These are phyloP conservation scores for Wickerhamomyces bisporus DNA, from an alignment of 805 yeast species.

Conservation along the genomic window DNA sequence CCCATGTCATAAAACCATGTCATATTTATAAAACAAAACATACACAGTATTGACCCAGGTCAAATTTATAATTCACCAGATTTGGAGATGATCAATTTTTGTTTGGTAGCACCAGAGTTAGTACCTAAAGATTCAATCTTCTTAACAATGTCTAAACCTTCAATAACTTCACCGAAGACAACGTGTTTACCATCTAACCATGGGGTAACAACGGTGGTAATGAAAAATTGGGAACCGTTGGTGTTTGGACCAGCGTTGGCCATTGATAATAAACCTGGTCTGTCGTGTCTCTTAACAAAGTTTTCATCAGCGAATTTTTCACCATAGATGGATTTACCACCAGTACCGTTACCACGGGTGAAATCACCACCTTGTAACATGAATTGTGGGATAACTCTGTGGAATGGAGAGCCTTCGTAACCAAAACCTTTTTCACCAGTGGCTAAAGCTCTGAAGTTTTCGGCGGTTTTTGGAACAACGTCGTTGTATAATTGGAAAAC, in stretches of 20 bases:
- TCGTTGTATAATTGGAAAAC: slow-evolving; percentile 85
- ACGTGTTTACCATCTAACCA: slow-evolving; percentile 95
- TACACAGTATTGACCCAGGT: too few species aligned
- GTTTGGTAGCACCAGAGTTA: slow-evolving; percentile 63
- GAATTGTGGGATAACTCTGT: slow-evolving; percentile 95
- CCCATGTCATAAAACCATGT: too few species aligned
- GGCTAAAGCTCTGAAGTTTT: slow-evolving; percentile 90
- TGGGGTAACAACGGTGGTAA: slow-evolving; percentile 82
- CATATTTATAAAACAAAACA: too few species aligned
- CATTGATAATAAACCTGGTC: slow-evolving; percentile 86
- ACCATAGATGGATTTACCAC: slow-evolving; percentile 91
- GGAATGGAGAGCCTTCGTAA: slow-evolving; percentile 85
- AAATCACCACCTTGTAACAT: slow-evolving; percentile 98
- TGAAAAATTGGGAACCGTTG: slow-evolving; percentile 96
- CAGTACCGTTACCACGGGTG: slow-evolving; percentile 92
- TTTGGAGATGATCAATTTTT: slow-evolving; percentile 58
- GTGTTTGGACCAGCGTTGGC: slow-evolving; percentile 98
- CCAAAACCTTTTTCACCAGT: slow-evolving; percentile 98
- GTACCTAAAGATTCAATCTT: slow-evolving; percentile 79
- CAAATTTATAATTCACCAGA: slow-evolving; percentile 36
- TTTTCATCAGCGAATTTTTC: slow-evolving; percentile 74
- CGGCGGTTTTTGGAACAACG: slow-evolving; percentile 92
- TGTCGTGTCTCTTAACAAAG: slow-evolving; percentile 67
- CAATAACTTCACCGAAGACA: slow-evolving; percentile 88
- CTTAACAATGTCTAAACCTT: slow-evolving; percentile 82